Evolutionary conservation across 371 early-diverging fungal species (phyloP).

Genomic region (Mortierella sp.): DNA sequence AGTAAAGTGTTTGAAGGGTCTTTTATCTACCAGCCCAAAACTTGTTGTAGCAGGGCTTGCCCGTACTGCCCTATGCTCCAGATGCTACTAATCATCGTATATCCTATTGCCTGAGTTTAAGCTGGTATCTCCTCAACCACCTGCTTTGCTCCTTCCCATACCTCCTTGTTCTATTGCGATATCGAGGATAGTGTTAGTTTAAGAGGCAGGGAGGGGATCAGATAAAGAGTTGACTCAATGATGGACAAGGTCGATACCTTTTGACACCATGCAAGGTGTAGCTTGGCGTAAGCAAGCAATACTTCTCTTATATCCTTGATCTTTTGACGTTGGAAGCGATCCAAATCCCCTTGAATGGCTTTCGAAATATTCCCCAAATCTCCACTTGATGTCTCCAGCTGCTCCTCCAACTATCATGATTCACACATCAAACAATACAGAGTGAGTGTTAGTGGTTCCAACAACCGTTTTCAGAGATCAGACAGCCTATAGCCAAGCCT

Average conservation of each 20-base stretch:
- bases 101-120: slow-evolving; percentile 16
- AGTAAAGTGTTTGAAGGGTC: slow-evolving; percentile 51
- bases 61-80: too few species aligned
- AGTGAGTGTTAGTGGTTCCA: not conserved
- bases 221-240: not conserved
- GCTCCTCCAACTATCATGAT: not conserved
- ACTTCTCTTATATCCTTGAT: slow-evolving; percentile 84
- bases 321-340: slow-evolving; percentile 93
- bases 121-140: slow-evolving; percentile 71
- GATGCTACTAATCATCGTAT: not conserved
- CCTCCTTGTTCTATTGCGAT: slow-evolving; percentile 63
- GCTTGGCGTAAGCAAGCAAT: slow-evolving; percentile 82
- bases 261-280: slow-evolving; percentile 85
- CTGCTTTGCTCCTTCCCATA: slow-evolving; percentile 71
- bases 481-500: not conserved
- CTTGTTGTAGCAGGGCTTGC: too few species aligned
- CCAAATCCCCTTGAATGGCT: slow-evolving; percentile 88
- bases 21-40: slow-evolving; percentile 64
- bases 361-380: slow-evolving; percentile 81
- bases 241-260: slow-evolving; percentile 57
- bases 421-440: not conserved
- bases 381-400: slow-evolving; percentile 71
- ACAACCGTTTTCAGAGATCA: not conserved
- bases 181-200: not conserved
- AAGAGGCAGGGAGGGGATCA: not conserved